Conservation (phyloP, 2,329 filamentous ascomycete genomes). For the Apiospora phragmitis region DNA sequence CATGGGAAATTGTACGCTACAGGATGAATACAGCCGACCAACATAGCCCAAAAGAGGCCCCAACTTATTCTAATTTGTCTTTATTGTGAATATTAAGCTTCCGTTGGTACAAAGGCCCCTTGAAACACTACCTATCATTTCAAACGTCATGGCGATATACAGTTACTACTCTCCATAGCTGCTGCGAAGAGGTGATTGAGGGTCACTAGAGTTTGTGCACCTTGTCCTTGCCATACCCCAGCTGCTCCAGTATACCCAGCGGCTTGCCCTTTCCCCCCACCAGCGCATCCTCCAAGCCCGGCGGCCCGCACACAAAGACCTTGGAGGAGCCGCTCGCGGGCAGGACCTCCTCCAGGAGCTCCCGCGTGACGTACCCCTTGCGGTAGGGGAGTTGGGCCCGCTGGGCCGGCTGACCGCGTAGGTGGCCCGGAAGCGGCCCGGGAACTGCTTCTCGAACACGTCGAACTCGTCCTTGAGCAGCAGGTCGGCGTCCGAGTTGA, state of each 20-base stretch:
- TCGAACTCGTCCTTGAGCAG: slow-evolving; percentile 58
- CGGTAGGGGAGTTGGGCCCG: slow-evolving; percentile 41
- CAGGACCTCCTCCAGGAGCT: slow-evolving; percentile 52
- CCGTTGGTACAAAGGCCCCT: neutral
- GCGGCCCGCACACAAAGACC: slow-evolving; percentile 70
- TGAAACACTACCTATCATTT: neutral
- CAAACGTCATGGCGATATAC: neutral
- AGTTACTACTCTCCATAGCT: too few relatives aligned
- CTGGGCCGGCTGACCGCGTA: slow-evolving; percentile 57
- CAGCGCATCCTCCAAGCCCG: slow-evolving; percentile 62
- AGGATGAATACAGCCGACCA: neutral
- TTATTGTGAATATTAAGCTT: neutral
- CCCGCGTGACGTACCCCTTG: slow-evolving; percentile 59
- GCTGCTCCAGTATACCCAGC: slow-evolving; percentile 52
- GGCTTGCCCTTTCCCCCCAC: slow-evolving; percentile 43
- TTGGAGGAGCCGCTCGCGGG: slow-evolving; percentile 45
- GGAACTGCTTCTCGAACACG: slow-evolving; percentile 46
- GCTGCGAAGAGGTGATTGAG: too few relatives aligned
- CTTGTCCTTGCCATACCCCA: slow-evolving; percentile 59
- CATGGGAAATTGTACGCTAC: neutral
- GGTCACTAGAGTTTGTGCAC: slow-evolving; percentile 63
- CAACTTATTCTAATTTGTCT: neutral
- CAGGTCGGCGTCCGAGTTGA: slow-evolving; percentile 64
- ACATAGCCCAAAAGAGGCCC: neutral
- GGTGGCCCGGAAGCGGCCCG: slow-evolving; percentile 55